A percentile compares a stretch with the other conserved stretches of the same genome.
phyloP scores from a whole-genome alignment of 176 grass and related monocot genomes.

The Triticum dicoccoides region DNA sequence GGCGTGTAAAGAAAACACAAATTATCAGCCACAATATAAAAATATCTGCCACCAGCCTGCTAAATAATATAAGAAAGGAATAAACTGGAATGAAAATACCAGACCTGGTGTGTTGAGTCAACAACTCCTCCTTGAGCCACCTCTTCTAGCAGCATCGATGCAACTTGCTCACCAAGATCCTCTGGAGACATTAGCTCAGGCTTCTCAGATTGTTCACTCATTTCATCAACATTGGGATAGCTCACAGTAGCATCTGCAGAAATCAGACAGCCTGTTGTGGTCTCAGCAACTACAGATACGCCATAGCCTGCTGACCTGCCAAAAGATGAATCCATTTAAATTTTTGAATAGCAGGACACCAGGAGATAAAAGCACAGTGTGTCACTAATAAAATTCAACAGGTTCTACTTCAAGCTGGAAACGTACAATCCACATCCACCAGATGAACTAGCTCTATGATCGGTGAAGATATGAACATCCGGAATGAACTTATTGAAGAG shows the following conservation, averaged over 20 bases:
- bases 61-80: not conserved
- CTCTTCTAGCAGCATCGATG: conserved; percentile 79
- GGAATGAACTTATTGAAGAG: conserved; percentile 81
- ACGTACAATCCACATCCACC: conserved; percentile 51
- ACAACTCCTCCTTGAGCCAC: conserved; percentile 84
- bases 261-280: conserved; percentile 77
- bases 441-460: conserved; percentile 46
- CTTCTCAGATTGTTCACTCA: conserved; percentile 60
- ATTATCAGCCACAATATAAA: conserved; percentile 12
- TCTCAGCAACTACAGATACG: conserved; percentile 88
- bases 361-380: not conserved
- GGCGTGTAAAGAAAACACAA: not conserved
- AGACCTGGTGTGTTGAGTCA: conserved; percentile 91
- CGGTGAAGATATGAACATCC: conserved; percentile 90
- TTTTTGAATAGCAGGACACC: not conserved
- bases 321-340: conserved; percentile 22
- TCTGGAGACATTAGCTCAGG: conserved; percentile 69
- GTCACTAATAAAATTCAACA: not conserved
- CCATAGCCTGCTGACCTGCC: conserved; percentile 88
- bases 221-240: conserved; percentile 63
- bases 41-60: not conserved
- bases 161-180: conserved; percentile 79
- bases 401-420: not conserved
- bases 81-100: not conserved
- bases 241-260: conserved; percentile 66